These are phyloP conservation scores for Sphaerostilbella broomeana DNA, from an alignment of 2,329 filamentous ascomycete species.

Conservation along the genomic window DNA sequence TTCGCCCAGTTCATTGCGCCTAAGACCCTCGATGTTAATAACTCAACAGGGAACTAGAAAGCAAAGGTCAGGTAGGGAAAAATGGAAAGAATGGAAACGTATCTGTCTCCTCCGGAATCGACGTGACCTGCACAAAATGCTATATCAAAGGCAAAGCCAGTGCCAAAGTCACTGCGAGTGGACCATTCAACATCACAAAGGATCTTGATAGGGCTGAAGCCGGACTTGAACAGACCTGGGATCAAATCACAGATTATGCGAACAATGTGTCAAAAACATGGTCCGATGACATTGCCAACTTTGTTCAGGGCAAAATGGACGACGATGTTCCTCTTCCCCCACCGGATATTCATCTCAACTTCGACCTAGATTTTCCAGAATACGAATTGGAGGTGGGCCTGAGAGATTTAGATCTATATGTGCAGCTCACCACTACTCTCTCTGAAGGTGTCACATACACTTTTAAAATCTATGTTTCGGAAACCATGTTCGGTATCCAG, in stretches of 20 bases:
- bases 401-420: slow-evolving; percentile 46
- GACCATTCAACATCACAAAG: slow-evolving; percentile 34
- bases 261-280: slow-evolving; percentile 21
- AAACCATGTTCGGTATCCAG: slow-evolving; percentile 36
- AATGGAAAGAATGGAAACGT: neutral
- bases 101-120: slow-evolving; percentile 7
- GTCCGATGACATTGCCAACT: slow-evolving; percentile 21
- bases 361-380: slow-evolving; percentile 39
- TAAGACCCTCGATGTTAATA: neutral
- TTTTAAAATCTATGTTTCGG: slow-evolving; percentile 42
- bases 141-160: slow-evolving; percentile 43
- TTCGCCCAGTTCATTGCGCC: too few species aligned
- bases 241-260: slow-evolving; percentile 28
- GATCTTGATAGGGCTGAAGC: slow-evolving; percentile 21
- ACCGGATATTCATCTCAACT: slow-evolving; percentile 35
- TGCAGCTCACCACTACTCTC: slow-evolving; percentile 39
- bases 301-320: slow-evolving; percentile 25
- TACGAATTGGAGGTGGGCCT: slow-evolving; percentile 40
- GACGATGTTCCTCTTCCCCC: slow-evolving; percentile 5
- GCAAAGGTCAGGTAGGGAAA: neutral
- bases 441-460: slow-evolving; percentile 38
- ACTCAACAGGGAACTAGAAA: too few species aligned
- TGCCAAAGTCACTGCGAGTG: slow-evolving; percentile 35
- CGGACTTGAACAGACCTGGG: slow-evolving; percentile 26
- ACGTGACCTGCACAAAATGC: slow-evolving; percentile 28